Percentiles rank a stretch among this genome's conserved stretches.
phyloP scores from a whole-genome alignment of 495 filamentous ascomycete genomes.

The Tuber borchii region DNA sequence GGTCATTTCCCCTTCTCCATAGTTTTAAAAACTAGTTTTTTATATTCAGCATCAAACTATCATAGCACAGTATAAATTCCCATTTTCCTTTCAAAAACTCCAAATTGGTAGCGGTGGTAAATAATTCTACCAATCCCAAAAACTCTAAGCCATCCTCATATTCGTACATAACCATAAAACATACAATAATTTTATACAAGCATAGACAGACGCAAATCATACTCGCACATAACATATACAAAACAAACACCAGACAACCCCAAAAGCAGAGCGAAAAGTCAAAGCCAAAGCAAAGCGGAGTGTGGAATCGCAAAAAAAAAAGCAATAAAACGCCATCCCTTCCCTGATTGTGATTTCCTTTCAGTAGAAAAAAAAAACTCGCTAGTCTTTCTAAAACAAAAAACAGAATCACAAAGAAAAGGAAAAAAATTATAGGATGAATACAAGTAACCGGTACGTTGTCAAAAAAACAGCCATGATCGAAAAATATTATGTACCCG shows the following conservation, averaged over 20 bases:
- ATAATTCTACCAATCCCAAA: not conserved
- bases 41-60: not conserved
- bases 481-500: not conserved
- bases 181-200: not conserved
- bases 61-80: not conserved
- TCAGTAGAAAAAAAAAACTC: constrained; percentile 25
- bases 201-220: not conserved
- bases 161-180: not conserved
- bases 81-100: too few species aligned
- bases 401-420: constrained; percentile 24
- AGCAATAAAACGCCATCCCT: constrained; percentile 22
- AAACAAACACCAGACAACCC: not conserved
- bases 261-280: constrained; percentile 10
- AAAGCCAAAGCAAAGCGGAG: constrained; percentile 4
- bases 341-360: constrained; percentile 33
- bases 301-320: constrained; percentile 12
- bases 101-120: not conserved
- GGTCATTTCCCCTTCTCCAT: not conserved
- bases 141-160: not conserved
- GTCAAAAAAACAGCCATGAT: constrained; percentile 30
- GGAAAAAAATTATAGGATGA: constrained; percentile 6
- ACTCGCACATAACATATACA: not conserved
- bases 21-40: not conserved
- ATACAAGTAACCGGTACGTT: constrained; percentile 25
- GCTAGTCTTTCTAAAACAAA: constrained; percentile 38